phyloP scores from a whole-genome alignment of 768 basidiomycete species.

The Kwoniella europaea region DNA sequence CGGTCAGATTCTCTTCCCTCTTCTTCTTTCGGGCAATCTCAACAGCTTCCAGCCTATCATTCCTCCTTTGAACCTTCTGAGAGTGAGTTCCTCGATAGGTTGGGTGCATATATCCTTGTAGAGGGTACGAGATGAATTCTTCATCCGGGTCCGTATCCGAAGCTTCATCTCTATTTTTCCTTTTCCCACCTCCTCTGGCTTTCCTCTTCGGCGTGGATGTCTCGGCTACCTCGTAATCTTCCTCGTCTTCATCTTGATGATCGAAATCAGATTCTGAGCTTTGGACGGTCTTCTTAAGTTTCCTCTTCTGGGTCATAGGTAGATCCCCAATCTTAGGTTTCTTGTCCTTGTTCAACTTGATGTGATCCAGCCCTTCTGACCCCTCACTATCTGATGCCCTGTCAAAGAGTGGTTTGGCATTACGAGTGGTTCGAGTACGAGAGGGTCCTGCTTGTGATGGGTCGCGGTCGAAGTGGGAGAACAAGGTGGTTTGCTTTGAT shows the following conservation, averaged over 20 bases:
- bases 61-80: conserved; percentile 3
- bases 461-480: conserved; percentile 29
- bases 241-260: conserved; percentile 21
- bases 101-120: neutral
- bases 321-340: neutral
- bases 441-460: conserved; percentile 1
- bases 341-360: conserved; percentile 15
- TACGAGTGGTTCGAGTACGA: neutral
- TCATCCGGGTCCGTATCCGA: neutral
- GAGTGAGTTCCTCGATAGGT: neutral
- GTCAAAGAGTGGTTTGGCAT: neutral
- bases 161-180: neutral
- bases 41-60: neutral
- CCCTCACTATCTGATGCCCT: conserved; percentile 23
- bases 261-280: conserved; percentile 23
- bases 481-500: conserved; percentile 26
- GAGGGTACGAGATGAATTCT: conserved; percentile 2
- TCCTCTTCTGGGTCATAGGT: conserved; percentile 15
- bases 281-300: conserved; percentile 10
- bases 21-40: conserved; percentile 6
- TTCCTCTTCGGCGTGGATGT: neutral
- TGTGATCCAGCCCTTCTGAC: conserved; percentile 35
- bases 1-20: conserved; percentile 14
- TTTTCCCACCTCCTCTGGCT: conserved; percentile 4
- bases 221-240: conserved; percentile 1